These are phyloP conservation scores for Pyrrhoderma noxium DNA, from an alignment of 1,284 basidiomycete genomes.

Conservation along the genomic window DNA sequence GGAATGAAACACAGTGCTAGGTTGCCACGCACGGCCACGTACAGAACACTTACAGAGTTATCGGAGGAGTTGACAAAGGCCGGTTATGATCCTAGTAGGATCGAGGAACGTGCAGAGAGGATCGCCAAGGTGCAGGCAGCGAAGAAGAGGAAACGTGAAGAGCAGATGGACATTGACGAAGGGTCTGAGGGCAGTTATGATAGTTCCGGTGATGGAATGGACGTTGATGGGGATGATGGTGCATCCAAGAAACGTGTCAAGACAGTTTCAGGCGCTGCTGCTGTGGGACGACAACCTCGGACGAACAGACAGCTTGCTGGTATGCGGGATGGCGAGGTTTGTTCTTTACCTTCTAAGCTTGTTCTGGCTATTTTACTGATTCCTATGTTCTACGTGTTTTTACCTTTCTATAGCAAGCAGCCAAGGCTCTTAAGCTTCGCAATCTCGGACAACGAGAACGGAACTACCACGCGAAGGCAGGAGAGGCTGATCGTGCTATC, in stretches of 20 bases:
- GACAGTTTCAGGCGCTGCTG: slow-evolving; percentile 52
- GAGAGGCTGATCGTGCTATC: slow-evolving; percentile 82
- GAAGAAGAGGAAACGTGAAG: slow-evolving; percentile 54
- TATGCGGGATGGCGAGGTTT: slow-evolving; percentile 63
- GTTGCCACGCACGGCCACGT: slow-evolving; percentile 80
- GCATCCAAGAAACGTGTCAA: slow-evolving; percentile 53
- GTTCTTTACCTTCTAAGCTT: slow-evolving; percentile 27
- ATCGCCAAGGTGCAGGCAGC: slow-evolving; percentile 73
- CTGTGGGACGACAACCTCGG: slow-evolving; percentile 47
- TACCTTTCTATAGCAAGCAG: slow-evolving; percentile 53
- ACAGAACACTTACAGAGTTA: slow-evolving; percentile 85
- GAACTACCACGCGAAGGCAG: slow-evolving; percentile 83
- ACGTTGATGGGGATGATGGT: slow-evolving; percentile 49
- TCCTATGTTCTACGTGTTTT: slow-evolving; percentile 6
- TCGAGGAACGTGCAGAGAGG: slow-evolving; percentile 82
- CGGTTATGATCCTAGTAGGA: slow-evolving; percentile 83
- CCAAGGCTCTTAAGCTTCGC: slow-evolving; percentile 73
- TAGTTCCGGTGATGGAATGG: slow-evolving; percentile 40
- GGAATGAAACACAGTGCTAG: slow-evolving; percentile 80
- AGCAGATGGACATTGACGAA: slow-evolving; percentile 34
- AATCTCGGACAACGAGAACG: slow-evolving; percentile 80
- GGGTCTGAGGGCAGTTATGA: slow-evolving; percentile 31
- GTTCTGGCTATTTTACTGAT: background rate
- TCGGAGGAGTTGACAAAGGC: slow-evolving; percentile 75
- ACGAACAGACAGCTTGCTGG: slow-evolving; percentile 75